These are phyloP conservation scores for Fusarium scirpi DNA, from an alignment of 2,329 filamentous ascomycete genomes.

Conservation along the genomic window DNA sequence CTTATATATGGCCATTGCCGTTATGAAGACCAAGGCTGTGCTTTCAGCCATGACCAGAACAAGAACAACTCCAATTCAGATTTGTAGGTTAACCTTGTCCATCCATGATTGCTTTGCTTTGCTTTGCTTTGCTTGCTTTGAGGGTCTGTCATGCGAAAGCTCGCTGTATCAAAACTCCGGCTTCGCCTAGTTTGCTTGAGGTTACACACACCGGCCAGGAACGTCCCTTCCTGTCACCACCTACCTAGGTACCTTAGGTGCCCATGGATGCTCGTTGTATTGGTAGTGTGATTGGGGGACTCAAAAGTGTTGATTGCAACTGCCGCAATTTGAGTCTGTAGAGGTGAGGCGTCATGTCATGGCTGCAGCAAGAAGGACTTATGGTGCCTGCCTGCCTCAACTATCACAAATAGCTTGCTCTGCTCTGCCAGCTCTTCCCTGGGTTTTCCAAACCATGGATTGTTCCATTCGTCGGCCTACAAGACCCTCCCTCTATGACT, in stretches of 20 bases:
- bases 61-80: slow-evolving; percentile 65
- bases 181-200: slow-evolving; percentile 12
- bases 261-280: slow-evolving; percentile 1
- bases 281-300: slow-evolving; percentile 1
- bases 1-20: slow-evolving; percentile 93
- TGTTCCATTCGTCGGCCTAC: background rate
- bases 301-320: slow-evolving; percentile 1
- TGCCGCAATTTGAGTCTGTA: slow-evolving; percentile 4
- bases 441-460: slow-evolving; percentile 2
- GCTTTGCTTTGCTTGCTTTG: background rate
- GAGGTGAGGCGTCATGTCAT: slow-evolving; percentile 1
- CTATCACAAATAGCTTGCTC: background rate
- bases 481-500: background rate
- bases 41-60: slow-evolving; percentile 86
- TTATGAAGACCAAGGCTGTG: slow-evolving; percentile 90
- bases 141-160: slow-evolving; percentile 21
- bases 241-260: background rate
- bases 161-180: slow-evolving; percentile 5
- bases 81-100: slow-evolving; percentile 56
- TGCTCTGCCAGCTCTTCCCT: background rate
- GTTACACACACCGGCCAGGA: slow-evolving; percentile 26
- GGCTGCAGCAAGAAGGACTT: slow-evolving; percentile 11
- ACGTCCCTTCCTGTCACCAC: slow-evolving; percentile 2
- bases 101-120: background rate
- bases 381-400: slow-evolving; percentile 20